phyloP scores from a whole-genome alignment of 129 eudicot genomes.

The Rutidosis leptorrhynchoides region DNA sequence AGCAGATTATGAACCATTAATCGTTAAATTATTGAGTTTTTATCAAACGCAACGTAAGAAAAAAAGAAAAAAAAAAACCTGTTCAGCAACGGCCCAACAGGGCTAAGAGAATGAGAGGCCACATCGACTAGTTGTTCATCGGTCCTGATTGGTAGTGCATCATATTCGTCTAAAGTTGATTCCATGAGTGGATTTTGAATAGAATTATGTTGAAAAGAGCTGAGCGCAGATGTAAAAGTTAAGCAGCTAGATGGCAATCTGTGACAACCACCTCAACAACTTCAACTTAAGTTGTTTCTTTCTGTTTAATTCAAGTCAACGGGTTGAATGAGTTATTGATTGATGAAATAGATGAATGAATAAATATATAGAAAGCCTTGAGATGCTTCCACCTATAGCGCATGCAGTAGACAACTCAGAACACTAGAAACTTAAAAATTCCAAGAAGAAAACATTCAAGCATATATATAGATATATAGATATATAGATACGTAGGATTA shows the following conservation, averaged over 20 bases:
- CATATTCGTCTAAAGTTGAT: constrained; percentile 33
- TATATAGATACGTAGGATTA: no score
- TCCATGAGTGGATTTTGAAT: constrained; percentile 56
- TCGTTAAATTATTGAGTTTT: no score
- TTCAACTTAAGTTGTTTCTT: neutral
- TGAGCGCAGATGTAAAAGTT: constrained; percentile 49
- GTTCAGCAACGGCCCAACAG: constrained; percentile 38
- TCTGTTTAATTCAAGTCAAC: no score
- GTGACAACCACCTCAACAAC: constrained; percentile 1
- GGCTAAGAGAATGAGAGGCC: constrained; percentile 31
- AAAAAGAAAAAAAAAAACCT: constrained; percentile 44
- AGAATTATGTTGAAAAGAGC: constrained; percentile 32
- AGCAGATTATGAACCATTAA: no score
- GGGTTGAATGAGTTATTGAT: neutral
- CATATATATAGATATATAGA: no score
- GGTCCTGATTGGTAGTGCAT: constrained; percentile 29
- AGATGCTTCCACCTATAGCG: neutral
- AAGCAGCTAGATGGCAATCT: constrained; percentile 38
- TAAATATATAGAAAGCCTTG: neutral
- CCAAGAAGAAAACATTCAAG: neutral
- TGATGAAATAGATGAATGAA: neutral
- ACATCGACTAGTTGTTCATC: constrained; percentile 28
- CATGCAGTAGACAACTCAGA: neutral
- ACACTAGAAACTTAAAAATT: neutral
- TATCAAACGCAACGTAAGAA: no score